A percentile compares a stretch with the other conserved stretches of the same genome.
These are phyloP conservation scores for Diaporthe sp. DNA, from an alignment of 2,329 filamentous ascomycete species.

Conservation along the genomic window DNA sequence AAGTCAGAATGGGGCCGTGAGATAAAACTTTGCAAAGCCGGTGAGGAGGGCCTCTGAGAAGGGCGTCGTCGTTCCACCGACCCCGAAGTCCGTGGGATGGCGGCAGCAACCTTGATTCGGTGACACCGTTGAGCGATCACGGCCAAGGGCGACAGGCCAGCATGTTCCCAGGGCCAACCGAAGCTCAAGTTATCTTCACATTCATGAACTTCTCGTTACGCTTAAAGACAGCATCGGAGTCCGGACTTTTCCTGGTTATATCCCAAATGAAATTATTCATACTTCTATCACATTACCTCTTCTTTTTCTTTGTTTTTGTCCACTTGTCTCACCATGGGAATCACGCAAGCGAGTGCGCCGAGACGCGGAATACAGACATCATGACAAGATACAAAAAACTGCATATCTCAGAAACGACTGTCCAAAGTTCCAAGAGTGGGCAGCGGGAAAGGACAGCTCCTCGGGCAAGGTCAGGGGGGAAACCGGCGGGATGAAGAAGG, in stretches of 20 bases:
- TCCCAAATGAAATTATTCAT: constrained; percentile 36
- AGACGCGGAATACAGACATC: constrained; percentile 27
- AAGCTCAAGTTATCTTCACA: constrained; percentile 28
- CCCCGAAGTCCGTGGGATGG: constrained; percentile 37
- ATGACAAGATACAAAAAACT: constrained; percentile 21
- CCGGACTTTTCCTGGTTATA: constrained; percentile 36
- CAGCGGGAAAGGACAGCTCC: background rate
- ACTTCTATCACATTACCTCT: constrained; percentile 15
- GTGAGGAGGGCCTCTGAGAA: constrained; percentile 88
- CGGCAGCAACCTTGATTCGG: constrained; percentile 42
- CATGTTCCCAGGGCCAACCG: constrained; percentile 34
- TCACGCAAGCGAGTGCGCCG: constrained; percentile 18
- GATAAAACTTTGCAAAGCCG: constrained; percentile 96
- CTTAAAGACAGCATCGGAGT: constrained; percentile 40
- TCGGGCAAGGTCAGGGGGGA: background rate
- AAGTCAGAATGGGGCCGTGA: constrained; percentile 99
- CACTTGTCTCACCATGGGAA: background rate
- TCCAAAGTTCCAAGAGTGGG: background rate
- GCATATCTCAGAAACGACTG: constrained; percentile 12
- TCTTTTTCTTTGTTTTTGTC: constrained; percentile 14
- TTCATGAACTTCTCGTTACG: constrained; percentile 37
- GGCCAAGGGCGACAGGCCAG: constrained; percentile 31
- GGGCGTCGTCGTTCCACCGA: constrained; percentile 47
- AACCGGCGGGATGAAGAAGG: background rate
- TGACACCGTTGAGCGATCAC: constrained; percentile 39